phyloP scores from a whole-genome alignment of 163 green algal species.

The Botryococcus braunii region DNA sequence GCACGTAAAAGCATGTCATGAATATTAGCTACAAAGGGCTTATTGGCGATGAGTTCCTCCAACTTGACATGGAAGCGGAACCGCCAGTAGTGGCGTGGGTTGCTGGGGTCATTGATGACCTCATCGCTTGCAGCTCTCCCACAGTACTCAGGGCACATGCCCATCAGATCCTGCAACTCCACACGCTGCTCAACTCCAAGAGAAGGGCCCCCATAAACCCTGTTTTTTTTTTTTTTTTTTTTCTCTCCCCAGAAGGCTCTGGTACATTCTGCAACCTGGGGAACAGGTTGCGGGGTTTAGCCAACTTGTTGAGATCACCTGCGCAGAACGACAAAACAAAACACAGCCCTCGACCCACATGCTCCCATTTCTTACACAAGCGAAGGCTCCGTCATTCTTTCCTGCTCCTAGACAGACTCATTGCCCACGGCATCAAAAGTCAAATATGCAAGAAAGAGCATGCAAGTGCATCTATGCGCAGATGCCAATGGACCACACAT shows the following conservation, averaged over 20 bases:
- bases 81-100: slow-evolving; percentile 85
- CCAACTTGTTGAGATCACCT: not conserved
- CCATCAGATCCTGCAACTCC: slow-evolving; percentile 51
- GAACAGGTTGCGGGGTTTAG: no score
- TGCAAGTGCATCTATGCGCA: not conserved
- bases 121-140: slow-evolving; percentile 63
- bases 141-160: slow-evolving; percentile 38
- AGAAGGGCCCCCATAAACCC: slow-evolving; percentile 4
- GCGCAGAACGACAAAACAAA: not conserved
- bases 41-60: slow-evolving; percentile 12
- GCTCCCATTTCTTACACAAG: not conserved
- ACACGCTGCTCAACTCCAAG: not conserved
- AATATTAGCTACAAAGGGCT: not conserved
- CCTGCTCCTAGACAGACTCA: not conserved
- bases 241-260: no score
- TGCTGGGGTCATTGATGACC: slow-evolving; percentile 94
- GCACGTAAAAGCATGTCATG: slow-evolving; percentile 13
- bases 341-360: slow-evolving; percentile 33
- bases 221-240: not conserved
- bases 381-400: not conserved
- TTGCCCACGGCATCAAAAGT: not conserved
- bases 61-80: slow-evolving; percentile 18
- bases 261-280: no score
- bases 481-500: not conserved
- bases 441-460: not conserved